Percentiles rank a stretch among this genome's conserved stretches.
These are phyloP conservation scores for Fusarium sp. DNA, from an alignment of 2,329 filamentous ascomycete species.

Conservation along the genomic window DNA sequence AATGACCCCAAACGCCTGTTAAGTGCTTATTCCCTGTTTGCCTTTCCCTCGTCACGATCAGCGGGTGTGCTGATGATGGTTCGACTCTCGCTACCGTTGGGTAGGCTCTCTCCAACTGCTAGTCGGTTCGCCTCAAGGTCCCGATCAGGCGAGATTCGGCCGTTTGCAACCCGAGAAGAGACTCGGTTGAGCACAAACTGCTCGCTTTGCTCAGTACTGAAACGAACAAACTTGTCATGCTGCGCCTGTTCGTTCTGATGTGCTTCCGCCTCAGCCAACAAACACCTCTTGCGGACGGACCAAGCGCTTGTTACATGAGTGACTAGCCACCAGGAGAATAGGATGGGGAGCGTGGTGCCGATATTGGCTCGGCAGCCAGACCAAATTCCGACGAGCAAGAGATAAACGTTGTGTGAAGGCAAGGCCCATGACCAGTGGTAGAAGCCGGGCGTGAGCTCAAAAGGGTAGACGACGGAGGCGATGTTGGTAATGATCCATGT, in stretches of 20 bases:
- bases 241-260: not conserved
- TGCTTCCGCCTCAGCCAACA: constrained; percentile 12
- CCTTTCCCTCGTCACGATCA: not conserved
- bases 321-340: constrained; percentile 27
- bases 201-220: not conserved
- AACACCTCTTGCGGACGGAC: constrained; percentile 27
- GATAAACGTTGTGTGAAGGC: constrained; percentile 19
- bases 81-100: not conserved
- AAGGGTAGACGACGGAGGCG: constrained; percentile 15
- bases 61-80: not conserved
- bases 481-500: constrained; percentile 48
- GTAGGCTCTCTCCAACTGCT: not conserved
- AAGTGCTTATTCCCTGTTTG: not conserved
- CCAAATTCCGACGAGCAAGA: constrained; percentile 22
- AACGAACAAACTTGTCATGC: not conserved
- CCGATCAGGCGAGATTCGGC: not conserved
- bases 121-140: constrained; percentile 2
- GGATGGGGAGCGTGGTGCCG: constrained; percentile 9
- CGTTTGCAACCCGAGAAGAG: not conserved
- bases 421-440: constrained; percentile 22
- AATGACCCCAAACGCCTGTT: not conserved
- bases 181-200: not conserved
- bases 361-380: constrained; percentile 14
- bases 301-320: constrained; percentile 18
- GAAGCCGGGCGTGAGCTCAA: constrained; percentile 28